Evolutionary conservation across 345 rosid species (phyloP).

Genomic region (Eutrema heterophyllum): DNA sequence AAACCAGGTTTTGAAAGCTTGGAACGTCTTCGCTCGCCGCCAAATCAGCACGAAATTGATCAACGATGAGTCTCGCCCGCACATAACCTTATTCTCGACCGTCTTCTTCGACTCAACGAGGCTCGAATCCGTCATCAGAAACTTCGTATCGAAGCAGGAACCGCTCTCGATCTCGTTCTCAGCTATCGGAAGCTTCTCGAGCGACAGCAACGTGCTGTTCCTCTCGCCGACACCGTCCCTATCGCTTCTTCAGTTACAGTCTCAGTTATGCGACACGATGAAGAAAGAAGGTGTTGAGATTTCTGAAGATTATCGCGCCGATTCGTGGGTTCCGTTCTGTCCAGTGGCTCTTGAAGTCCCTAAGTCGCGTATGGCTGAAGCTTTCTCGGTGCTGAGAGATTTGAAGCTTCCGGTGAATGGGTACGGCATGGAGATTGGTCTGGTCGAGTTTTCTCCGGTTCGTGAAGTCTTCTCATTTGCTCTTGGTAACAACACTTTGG

Average conservation of each 20-base stretch:
- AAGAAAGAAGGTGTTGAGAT: constrained; percentile 80
- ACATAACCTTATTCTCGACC: constrained; percentile 69
- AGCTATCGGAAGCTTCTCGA: constrained; percentile 60
- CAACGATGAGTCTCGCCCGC: constrained; percentile 90
- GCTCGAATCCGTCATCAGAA: constrained; percentile 56
- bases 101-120: constrained; percentile 49
- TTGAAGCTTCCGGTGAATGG: constrained; percentile 89
- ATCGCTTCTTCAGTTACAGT: constrained; percentile 70
- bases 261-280: constrained; percentile 62
- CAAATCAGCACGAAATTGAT: constrained; percentile 91
- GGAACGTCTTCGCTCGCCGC: constrained; percentile 95
- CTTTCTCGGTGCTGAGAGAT: constrained; percentile 77
- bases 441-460: constrained; percentile 82
- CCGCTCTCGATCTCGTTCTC: constrained; percentile 64
- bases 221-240: constrained; percentile 64
- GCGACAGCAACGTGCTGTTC: constrained; percentile 64
- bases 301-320: constrained; percentile 59
- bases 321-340: constrained; percentile 75
- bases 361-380: constrained; percentile 70
- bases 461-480: constrained; percentile 72
- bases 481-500: constrained; percentile 59
- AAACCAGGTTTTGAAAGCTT: constrained; percentile 88
- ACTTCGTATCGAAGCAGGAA: constrained; percentile 65
- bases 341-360: constrained; percentile 89
- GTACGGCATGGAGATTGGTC: constrained; percentile 81